phyloP scores from a whole-genome alignment of 1,284 basidiomycete genomes.

The Pisolithus thermaeus region DNA sequence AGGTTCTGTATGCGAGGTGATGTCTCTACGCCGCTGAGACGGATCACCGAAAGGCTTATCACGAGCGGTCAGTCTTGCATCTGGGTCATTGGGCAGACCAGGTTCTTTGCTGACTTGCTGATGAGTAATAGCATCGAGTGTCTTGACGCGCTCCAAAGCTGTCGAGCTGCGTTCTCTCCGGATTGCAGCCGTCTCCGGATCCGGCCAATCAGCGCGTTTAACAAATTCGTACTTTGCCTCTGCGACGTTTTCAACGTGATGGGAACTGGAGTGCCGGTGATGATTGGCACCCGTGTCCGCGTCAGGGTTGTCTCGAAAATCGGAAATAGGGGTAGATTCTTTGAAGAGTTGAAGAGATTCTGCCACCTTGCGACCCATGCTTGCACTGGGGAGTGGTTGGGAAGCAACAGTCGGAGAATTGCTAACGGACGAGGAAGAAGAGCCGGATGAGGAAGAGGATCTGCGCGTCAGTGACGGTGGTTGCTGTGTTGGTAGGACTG shows the following conservation, averaged over 20 bases:
- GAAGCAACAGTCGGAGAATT: slow-evolving; percentile 23
- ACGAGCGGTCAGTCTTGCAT: slow-evolving; percentile 33
- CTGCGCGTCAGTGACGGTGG: slow-evolving; percentile 36
- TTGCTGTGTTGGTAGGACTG: slow-evolving; percentile 20
- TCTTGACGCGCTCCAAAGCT: slow-evolving; percentile 47
- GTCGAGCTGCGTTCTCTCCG: slow-evolving; percentile 61
- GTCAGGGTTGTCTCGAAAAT: slow-evolving; percentile 32
- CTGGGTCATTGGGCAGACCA: slow-evolving; percentile 32
- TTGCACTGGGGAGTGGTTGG: slow-evolving; percentile 31
- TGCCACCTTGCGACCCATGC: slow-evolving; percentile 74
- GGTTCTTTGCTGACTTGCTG: slow-evolving; percentile 27
- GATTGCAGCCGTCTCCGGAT: slow-evolving; percentile 61
- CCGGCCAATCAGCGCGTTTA: slow-evolving; percentile 76
- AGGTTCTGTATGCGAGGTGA: slow-evolving; percentile 34
- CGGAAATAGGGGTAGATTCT: slow-evolving; percentile 51
- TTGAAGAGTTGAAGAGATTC: slow-evolving; percentile 75
- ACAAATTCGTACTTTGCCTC: slow-evolving; percentile 73
- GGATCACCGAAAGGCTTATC: slow-evolving; percentile 41
- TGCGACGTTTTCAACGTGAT: slow-evolving; percentile 46
- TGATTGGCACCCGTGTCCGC: slow-evolving; percentile 26
- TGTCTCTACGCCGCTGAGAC: slow-evolving; percentile 45
- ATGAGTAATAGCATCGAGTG: slow-evolving; percentile 37
- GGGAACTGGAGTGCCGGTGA: slow-evolving; percentile 40
- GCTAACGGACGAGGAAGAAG: slow-evolving; percentile 37
- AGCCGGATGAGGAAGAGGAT: slow-evolving; percentile 26